Percentiles rank a stretch among this genome's conserved stretches.
Evolutionary conservation across 139 green algal genomes (phyloP).

Genomic region (Chlamydomonas incerta): DNA sequence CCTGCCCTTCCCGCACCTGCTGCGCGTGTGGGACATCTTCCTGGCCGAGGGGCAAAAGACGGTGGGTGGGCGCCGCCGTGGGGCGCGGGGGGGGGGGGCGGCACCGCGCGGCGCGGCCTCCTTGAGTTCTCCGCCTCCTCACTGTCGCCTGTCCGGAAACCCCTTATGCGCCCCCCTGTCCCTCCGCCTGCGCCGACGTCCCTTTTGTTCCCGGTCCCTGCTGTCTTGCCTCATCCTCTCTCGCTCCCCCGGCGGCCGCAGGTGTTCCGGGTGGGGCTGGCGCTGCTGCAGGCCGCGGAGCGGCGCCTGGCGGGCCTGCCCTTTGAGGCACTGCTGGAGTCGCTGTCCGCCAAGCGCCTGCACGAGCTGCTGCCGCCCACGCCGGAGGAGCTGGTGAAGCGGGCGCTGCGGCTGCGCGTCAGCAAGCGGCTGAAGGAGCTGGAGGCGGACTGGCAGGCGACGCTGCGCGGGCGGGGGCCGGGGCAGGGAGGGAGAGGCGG

Average conservation of each 20-base stretch:
- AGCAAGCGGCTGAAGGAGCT: conserved; percentile 49
- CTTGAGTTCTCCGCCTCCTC: too few species aligned
- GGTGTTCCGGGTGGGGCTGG: conserved; percentile 81
- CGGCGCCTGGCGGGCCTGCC: conserved; percentile 59
- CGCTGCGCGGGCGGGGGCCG: background rate
- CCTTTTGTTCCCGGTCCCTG: too few species aligned
- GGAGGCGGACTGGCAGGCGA: conserved; percentile 30
- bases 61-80: background rate
- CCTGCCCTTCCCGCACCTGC: conserved; percentile 84
- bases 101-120: too few species aligned
- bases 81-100: too few species aligned
- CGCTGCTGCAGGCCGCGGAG: conserved; percentile 71
- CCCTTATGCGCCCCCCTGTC: too few species aligned
- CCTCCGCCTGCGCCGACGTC: too few species aligned
- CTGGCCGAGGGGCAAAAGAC: conserved; percentile 81
- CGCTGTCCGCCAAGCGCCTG: conserved; percentile 44
- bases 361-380: conserved; percentile 41
- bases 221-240: too few species aligned
- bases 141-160: too few species aligned
- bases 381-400: conserved; percentile 37
- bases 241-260: background rate
- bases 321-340: conserved; percentile 65
- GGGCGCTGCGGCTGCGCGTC: conserved; percentile 60
- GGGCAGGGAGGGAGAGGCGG: background rate
- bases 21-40: conserved; percentile 89